These are phyloP conservation scores for Vitis hybrid DNA, from an alignment of 177 flowering plant species.

Conservation along the genomic window DNA sequence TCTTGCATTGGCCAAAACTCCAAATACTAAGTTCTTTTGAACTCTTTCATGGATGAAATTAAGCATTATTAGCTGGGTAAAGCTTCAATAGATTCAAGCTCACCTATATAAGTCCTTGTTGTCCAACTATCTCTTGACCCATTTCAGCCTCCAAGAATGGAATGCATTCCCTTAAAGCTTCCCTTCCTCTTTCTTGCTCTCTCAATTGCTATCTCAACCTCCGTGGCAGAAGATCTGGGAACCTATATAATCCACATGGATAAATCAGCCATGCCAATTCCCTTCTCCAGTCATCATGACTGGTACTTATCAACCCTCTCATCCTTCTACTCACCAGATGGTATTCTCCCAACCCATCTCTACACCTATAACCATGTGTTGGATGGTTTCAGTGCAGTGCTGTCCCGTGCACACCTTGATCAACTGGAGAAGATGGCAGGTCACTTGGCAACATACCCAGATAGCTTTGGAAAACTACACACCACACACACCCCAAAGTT, in stretches of 20 bases:
- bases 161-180: no score
- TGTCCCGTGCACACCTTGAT: conserved; percentile 25
- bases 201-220: conserved; percentile 4
- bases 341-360: conserved; percentile 25
- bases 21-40: no score
- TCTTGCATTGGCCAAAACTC: no score
- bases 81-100: no score
- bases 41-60: no score
- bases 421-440: conserved; percentile 17
- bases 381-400: conserved; percentile 31
- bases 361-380: conserved; percentile 38
- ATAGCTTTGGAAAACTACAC: conserved; percentile 6
- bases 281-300: conserved; percentile 26
- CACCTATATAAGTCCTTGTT: no score
- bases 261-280: conserved; percentile 28
- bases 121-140: no score
- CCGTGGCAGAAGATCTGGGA: conserved; percentile 8
- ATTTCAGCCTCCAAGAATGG: no score
- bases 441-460: conserved; percentile 23
- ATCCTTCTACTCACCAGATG: conserved; percentile 13
- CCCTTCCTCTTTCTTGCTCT: background rate
- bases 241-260: conserved; percentile 45
- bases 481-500: conserved; percentile 29
- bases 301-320: conserved; percentile 34
- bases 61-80: no score